Conservation (phyloP, 371 early-diverging fungal species). For the Apophysomyces sp. region DNA sequence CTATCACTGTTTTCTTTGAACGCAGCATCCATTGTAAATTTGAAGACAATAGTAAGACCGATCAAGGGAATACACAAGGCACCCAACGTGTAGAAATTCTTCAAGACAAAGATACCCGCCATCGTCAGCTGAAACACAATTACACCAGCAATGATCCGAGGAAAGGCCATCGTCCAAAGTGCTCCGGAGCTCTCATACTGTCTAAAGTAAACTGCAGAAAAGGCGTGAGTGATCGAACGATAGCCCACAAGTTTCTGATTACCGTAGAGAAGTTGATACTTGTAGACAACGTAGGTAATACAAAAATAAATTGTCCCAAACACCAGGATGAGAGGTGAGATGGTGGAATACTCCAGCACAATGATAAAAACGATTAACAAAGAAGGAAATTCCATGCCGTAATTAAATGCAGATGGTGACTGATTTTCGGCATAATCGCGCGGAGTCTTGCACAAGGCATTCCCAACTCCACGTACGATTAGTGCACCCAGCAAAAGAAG, state of each 20-base stretch:
- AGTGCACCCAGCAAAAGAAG: constrained; percentile 59
- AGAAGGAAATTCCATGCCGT: constrained; percentile 61
- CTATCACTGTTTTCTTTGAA: constrained; percentile 48
- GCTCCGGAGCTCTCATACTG: constrained; percentile 84
- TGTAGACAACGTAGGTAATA: constrained; percentile 79
- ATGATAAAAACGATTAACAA: constrained; percentile 84
- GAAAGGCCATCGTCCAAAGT: constrained; percentile 77
- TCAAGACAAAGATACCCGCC: constrained; percentile 70
- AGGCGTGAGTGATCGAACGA: too few relatives aligned
- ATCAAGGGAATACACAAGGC: constrained; percentile 46
- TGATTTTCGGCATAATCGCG: constrained; percentile 66
- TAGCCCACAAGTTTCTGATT: too few relatives aligned
- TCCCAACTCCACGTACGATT: constrained; percentile 34
- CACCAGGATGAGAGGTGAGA: constrained; percentile 80
- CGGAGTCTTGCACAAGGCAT: constrained; percentile 66
- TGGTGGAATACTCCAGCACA: constrained; percentile 83
- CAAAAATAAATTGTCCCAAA: constrained; percentile 80
- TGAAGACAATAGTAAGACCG: constrained; percentile 49
- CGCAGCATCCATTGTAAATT: constrained; percentile 43
- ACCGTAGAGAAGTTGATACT: constrained; percentile 82
- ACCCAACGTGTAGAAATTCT: constrained; percentile 31
- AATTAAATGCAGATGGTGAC: constrained; percentile 59
- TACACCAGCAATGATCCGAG: constrained; percentile 76
- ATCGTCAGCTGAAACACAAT: constrained; percentile 85
- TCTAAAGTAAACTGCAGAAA: constrained; percentile 71